Conservation (phyloP, 2,329 filamentous ascomycete genomes). For the Penicillium capsulatum region DNA sequence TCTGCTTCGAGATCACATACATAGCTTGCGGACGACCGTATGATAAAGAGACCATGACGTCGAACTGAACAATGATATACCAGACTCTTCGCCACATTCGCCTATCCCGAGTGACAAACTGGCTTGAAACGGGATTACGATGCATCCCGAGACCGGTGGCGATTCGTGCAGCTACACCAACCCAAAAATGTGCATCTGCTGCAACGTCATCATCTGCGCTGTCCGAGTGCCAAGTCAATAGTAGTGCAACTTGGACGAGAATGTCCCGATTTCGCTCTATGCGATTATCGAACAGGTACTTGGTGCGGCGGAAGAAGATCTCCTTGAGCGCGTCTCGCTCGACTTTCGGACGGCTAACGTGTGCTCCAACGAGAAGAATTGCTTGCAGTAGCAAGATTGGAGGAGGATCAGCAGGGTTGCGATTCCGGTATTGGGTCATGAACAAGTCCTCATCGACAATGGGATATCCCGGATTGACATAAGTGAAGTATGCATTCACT, state of each 20-base stretch:
- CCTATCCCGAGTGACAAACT: slow-evolving; percentile 40
- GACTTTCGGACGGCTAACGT: slow-evolving; percentile 43
- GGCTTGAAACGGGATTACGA: slow-evolving; percentile 41
- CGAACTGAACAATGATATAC: slow-evolving; percentile 45
- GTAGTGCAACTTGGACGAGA: slow-evolving; percentile 52
- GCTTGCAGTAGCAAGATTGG: slow-evolving; percentile 50
- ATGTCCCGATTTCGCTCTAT: slow-evolving; percentile 53
- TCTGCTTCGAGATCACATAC: slow-evolving; percentile 23
- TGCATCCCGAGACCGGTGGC: slow-evolving; percentile 55
- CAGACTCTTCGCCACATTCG: slow-evolving; percentile 44
- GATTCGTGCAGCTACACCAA: slow-evolving; percentile 51
- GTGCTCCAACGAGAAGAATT: slow-evolving; percentile 51
- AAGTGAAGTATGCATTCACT: slow-evolving; percentile 49
- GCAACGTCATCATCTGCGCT: slow-evolving; percentile 52
- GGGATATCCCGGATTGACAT: slow-evolving; percentile 51
- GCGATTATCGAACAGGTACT: slow-evolving; percentile 51
- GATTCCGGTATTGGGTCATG: slow-evolving; percentile 48
- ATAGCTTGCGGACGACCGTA: slow-evolving; percentile 53
- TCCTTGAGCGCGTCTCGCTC: slow-evolving; percentile 46
- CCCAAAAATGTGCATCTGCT: slow-evolving; percentile 52
- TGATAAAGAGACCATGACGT: slow-evolving; percentile 43
- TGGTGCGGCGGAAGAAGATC: slow-evolving; percentile 51
- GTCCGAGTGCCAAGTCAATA: slow-evolving; percentile 55
- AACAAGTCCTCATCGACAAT: slow-evolving; percentile 52
- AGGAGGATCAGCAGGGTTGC: slow-evolving; percentile 44